These are phyloP conservation scores for Thraustotheca clavata DNA, from an alignment of 352 stramenopile species.

Conservation along the genomic window DNA sequence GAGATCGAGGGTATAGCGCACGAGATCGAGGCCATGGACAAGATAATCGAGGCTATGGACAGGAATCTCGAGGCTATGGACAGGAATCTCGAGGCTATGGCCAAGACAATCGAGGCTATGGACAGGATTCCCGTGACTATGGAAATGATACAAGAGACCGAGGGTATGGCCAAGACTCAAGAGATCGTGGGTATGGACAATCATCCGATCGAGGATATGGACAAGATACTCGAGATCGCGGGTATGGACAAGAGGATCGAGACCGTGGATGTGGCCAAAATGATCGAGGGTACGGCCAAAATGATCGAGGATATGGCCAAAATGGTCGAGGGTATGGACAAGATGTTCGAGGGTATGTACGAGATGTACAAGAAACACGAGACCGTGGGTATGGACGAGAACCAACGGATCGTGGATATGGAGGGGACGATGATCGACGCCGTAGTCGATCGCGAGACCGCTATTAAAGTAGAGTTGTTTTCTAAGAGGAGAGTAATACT, in stretches of 20 bases:
- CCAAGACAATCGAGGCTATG: not conserved
- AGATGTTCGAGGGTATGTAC: not conserved
- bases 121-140: not conserved
- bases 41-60: not conserved
- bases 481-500: not conserved
- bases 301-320: not conserved
- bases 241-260: not conserved
- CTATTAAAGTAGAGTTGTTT: not conserved
- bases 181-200: not conserved
- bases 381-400: slow-evolving; percentile 4
- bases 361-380: too few relatives aligned
- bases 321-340: not conserved
- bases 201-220: not conserved
- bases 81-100: not conserved
- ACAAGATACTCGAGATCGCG: not conserved
- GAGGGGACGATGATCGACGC: not conserved
- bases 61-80: not conserved
- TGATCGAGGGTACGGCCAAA: not conserved
- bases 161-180: too few relatives aligned
- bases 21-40: not conserved
- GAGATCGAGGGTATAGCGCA: not conserved
- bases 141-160: not conserved
- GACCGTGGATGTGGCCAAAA: not conserved
- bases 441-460: slow-evolving; percentile 15
- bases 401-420: not conserved